These are phyloP conservation scores for Cryptococcus sp. DNA, from an alignment of 1,284 basidiomycete species.

Conservation along the genomic window DNA sequence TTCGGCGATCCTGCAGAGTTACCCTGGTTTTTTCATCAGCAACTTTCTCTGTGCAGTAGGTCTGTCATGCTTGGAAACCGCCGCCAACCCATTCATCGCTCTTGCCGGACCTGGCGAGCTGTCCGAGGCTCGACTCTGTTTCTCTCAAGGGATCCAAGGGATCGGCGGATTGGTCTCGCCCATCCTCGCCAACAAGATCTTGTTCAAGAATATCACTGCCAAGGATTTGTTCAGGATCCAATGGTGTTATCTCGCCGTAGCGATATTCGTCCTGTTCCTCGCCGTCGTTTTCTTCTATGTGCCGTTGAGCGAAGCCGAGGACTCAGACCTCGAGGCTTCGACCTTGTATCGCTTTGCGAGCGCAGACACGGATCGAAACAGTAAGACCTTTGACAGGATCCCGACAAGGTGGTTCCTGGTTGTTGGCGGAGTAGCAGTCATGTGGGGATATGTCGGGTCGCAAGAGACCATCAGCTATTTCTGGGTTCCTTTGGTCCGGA, in stretches of 20 bases:
- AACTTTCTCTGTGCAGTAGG: conserved; percentile 49
- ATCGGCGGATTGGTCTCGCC: conserved; percentile 43
- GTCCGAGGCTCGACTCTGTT: conserved; percentile 46
- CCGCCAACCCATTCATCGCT: conserved; percentile 52
- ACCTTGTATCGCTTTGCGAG: conserved; percentile 29
- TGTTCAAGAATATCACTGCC: conserved; percentile 35
- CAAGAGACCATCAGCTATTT: conserved; percentile 47
- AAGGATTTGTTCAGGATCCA: conserved; percentile 46
- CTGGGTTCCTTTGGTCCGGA: conserved; percentile 22
- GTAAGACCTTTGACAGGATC: conserved; percentile 20
- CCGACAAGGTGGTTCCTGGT: conserved; percentile 25
- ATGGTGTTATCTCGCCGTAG: conserved; percentile 52
- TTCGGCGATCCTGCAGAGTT: conserved; percentile 44
- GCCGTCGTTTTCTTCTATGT: conserved; percentile 51
- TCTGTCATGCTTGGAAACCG: conserved; percentile 45
- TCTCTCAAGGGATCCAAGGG: conserved; percentile 51
- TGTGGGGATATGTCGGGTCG: conserved; percentile 46
- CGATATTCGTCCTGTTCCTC: conserved; percentile 47
- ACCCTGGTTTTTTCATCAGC: conserved; percentile 49
- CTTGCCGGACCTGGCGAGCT: conserved; percentile 49
- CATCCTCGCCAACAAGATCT: conserved; percentile 41
- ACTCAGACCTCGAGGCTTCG: conserved; percentile 45
- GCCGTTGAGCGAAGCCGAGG: conserved; percentile 43
- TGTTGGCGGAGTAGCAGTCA: conserved; percentile 28
- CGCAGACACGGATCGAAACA: conserved; percentile 21